These are phyloP conservation scores for Fusarium globosum DNA, from an alignment of 2,329 filamentous ascomycete genomes.

Conservation along the genomic window DNA sequence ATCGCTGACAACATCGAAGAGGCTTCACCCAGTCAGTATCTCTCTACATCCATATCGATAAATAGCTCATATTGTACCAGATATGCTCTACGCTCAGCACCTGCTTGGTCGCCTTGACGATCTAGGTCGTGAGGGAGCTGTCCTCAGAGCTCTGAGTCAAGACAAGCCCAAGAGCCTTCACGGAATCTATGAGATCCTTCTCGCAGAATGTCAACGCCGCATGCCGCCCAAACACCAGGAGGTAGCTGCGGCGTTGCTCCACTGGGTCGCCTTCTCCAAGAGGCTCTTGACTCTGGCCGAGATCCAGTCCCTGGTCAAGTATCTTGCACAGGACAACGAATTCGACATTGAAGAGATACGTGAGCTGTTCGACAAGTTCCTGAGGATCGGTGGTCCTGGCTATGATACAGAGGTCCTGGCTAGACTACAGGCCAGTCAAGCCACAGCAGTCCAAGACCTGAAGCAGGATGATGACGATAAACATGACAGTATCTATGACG, in stretches of 20 bases:
- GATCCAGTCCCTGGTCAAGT: conserved; percentile 36
- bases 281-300: conserved; percentile 39
- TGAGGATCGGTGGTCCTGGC: conserved; percentile 42
- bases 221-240: conserved; percentile 28
- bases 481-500: conserved; percentile 39
- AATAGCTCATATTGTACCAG: conserved; percentile 18
- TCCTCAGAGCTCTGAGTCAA: conserved; percentile 45
- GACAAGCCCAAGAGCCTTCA: conserved; percentile 39
- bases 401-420: conserved; percentile 37
- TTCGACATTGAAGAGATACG: conserved; percentile 46
- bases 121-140: conserved; percentile 49
- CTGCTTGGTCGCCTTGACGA: conserved; percentile 46
- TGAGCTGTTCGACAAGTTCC: conserved; percentile 40
- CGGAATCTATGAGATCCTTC: conserved; percentile 42
- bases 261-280: conserved; percentile 45
- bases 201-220: conserved; percentile 44
- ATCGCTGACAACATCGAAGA: conserved; percentile 46
- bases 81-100: conserved; percentile 53
- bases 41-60: accelerated
- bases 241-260: conserved; percentile 38
- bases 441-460: conserved; percentile 31
- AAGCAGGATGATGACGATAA: conserved; percentile 22
- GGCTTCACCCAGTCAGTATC: conserved; percentile 47
- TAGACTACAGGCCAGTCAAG: background rate
- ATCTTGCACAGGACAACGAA: conserved; percentile 19